Percentiles rank a stretch among this genome's conserved stretches.
Evolutionary conservation across 768 basidiomycete genomes (phyloP).

Genomic region (Leccinum aurantiacum): DNA sequence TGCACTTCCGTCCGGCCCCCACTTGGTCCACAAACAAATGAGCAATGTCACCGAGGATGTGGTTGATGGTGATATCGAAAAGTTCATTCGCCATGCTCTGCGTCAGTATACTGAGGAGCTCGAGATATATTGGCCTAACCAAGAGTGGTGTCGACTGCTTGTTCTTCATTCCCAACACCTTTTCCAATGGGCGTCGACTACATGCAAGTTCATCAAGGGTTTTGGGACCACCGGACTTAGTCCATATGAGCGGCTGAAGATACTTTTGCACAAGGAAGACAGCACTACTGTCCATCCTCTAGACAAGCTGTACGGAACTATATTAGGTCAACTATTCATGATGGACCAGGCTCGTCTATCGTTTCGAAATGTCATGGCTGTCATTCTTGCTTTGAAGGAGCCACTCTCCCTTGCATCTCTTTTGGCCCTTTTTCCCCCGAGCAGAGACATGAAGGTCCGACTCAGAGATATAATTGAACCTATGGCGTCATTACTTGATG

Average conservation of each 20-base stretch:
- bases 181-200: neutral
- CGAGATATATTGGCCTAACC: neutral
- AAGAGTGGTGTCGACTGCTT: neutral
- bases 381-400: neutral
- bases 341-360: neutral
- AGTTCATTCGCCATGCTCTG: neutral
- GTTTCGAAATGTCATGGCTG: neutral
- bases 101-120: neutral
- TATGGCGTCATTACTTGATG: no score
- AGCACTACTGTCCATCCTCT: neutral
- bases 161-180: neutral
- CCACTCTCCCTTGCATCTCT: neutral
- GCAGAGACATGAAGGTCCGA: neutral
- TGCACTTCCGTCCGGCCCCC: neutral
- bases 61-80: neutral
- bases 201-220: neutral
- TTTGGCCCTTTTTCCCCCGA: neutral
- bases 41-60: neutral
- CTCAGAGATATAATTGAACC: neutral
- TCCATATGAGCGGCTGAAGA: neutral
- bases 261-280: neutral
- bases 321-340: neutral
- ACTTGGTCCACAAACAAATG: neutral
- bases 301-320: neutral
- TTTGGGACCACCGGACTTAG: neutral